Conservation (phyloP, 2,329 filamentous ascomycete species). For the Fusarium begoniae region DNA sequence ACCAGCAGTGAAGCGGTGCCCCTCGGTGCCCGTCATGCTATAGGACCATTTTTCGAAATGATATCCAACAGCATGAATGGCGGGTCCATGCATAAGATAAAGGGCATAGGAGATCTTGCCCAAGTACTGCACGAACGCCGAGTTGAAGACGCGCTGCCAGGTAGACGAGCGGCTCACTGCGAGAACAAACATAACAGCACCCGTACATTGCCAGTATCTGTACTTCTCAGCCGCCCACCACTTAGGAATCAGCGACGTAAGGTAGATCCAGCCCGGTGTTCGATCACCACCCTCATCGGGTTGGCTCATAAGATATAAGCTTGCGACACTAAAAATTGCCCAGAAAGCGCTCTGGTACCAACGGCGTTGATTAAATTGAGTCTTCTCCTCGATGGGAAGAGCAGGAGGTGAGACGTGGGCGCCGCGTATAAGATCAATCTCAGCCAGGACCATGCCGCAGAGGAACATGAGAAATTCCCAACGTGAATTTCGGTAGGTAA, state of each 20-base stretch:
- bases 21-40: conserved; percentile 57
- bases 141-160: conserved; percentile 63
- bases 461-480: conserved; percentile 68
- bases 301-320: conserved; percentile 60
- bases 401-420: conserved; percentile 51
- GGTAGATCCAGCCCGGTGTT: conserved; percentile 62
- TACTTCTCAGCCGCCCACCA: conserved; percentile 61
- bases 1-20: conserved; percentile 55
- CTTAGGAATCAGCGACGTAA: conserved; percentile 58
- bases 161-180: conserved; percentile 56
- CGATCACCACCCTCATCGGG: conserved; percentile 53
- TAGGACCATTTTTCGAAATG: conserved; percentile 60
- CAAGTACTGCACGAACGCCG: conserved; percentile 62
- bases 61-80: conserved; percentile 63
- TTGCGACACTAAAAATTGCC: conserved; percentile 55
- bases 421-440: conserved; percentile 61
- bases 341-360: conserved; percentile 46
- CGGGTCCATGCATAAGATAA: conserved; percentile 69
- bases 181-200: conserved; percentile 62
- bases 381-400: conserved; percentile 40
- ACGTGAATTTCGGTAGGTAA: conserved; percentile 57
- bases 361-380: background rate
- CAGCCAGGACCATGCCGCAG: conserved; percentile 63
- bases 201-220: conserved; percentile 66
- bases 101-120: conserved; percentile 69